Percentiles rank a stretch among this genome's conserved stretches.
These are phyloP conservation scores for Paramecium pentaurelia DNA, from an alignment of 73 alveolate species.

Conservation along the genomic window DNA sequence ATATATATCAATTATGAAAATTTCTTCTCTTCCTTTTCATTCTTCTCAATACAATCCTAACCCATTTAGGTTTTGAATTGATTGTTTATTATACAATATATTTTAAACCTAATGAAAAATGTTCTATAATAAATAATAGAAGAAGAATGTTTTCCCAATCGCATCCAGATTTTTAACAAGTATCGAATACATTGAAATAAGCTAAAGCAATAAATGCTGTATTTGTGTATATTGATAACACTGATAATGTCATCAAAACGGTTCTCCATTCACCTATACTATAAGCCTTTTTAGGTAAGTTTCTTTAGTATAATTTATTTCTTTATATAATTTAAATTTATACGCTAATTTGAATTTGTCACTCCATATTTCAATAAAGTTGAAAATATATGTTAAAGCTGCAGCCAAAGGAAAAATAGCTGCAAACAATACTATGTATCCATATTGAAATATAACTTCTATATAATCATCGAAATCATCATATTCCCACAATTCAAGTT, in stretches of 20 bases:
- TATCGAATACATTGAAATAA: constrained; percentile 2
- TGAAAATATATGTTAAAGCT: constrained; percentile 58
- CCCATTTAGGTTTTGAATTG: constrained; percentile 25
- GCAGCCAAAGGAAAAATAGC: constrained; percentile 71
- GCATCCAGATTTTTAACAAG: not conserved
- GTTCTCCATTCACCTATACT: constrained; percentile 78
- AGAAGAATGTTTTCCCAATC: constrained; percentile 24
- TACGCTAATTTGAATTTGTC: constrained; percentile 67
- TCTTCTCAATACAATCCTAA: constrained; percentile 19
- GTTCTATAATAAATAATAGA: constrained; percentile 6
- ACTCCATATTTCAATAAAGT: constrained; percentile 68
- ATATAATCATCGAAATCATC: constrained; percentile 71
- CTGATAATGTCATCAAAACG: constrained; percentile 67
- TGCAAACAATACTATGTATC: constrained; percentile 71
- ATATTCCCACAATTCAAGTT: constrained; percentile 71
- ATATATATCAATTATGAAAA: not conserved
- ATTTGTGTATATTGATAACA: constrained; percentile 69
- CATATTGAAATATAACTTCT: constrained; percentile 65
- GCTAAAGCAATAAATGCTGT: constrained; percentile 66
- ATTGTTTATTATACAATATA: not conserved
- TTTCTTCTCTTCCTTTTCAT: not conserved
- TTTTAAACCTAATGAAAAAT: not conserved
- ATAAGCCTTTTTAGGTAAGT: constrained; percentile 60
- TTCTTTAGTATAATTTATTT: constrained; percentile 60
- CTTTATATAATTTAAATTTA: not conserved